These are phyloP conservation scores for Pythium utonaiense DNA, from an alignment of 352 stramenopile species.

Conservation along the genomic window DNA sequence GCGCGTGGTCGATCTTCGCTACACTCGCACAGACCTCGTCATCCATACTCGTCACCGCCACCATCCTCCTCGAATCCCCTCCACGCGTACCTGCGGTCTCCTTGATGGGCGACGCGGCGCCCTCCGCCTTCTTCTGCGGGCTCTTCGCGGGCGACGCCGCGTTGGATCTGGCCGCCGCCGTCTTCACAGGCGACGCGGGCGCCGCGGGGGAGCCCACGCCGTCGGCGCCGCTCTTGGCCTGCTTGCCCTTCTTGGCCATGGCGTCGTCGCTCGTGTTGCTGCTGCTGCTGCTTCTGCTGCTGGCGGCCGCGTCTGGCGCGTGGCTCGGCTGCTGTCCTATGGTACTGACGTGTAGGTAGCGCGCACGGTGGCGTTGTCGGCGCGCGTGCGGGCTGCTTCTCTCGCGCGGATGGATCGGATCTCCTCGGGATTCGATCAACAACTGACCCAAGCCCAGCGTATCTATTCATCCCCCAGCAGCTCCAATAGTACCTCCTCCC, in stretches of 20 bases:
- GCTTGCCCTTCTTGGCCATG: constrained; percentile 72
- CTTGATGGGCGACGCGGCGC: constrained; percentile 28
- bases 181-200: constrained; percentile 20
- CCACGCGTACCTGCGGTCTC: constrained; percentile 26
- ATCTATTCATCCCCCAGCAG: neutral
- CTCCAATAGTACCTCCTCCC: neutral
- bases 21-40: neutral
- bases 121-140: constrained; percentile 8
- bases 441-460: neutral
- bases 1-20: constrained; percentile 38
- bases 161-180: constrained; percentile 21
- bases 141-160: constrained; percentile 33
- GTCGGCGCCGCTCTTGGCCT: constrained; percentile 23
- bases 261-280: constrained; percentile 6
- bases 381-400: neutral
- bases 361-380: neutral
- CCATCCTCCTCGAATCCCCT: neutral
- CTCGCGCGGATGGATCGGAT: neutral
- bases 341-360: neutral
- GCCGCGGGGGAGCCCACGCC: constrained; percentile 6
- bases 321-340: constrained; percentile 39
- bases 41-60: neutral
- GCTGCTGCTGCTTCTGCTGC: neutral
- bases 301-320: constrained; percentile 8
- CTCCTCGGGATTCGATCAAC: neutral